Evolutionary conservation across 495 filamentous ascomycete species (phyloP), one percentile per base, ranked within the genome.

Genomic region (Xylaria palmicola): DNA sequence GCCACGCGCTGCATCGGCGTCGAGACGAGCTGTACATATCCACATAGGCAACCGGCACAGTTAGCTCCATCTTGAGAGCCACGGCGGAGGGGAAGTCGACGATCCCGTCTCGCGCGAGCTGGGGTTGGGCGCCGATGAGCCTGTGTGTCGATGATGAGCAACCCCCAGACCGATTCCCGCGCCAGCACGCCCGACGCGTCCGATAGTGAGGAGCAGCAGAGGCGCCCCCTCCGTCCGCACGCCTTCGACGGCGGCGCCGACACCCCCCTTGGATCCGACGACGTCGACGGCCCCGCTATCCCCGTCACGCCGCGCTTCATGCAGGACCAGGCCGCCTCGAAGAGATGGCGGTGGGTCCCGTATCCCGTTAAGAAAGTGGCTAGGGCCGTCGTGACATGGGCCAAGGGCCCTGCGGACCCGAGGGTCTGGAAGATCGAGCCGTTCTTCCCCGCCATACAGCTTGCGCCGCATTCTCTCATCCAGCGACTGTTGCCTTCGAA

Each of bases 381-480:
- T 36, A 73, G 68, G 52, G 75, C 79, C 10, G 74, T 79, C 15
- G 79, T 74, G 41, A 75, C 75, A 43, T 96, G 90, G 90, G 74
- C 87, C n/a, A 80, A 82, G 63, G 91, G 91, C 0, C 91, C 91
- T 0, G 70, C 85, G 59, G 83, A 81, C 20, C 85, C 90, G 6
- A 81, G 79, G 47, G 78, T 79, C 49, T 83, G 86, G 66, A 81
- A 81, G 27, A 88, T 96, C 66, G 74, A 79, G 37, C 90, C 91
- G 0, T 70, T 91, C 17, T 86, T 92, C 51, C 89, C 90, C 6
- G 67, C 64, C 9, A 68, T 90, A 1, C 91, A 96, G 67, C 82
- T 87, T 70, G 79, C 84, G 34, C 91, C 90, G 0, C 78, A 86
- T 62, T 77, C 78, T 29, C 75, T 88, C 29, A 71, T 93, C 37